These are phyloP conservation scores for Debaryomyces sp. DNA, from an alignment of 1,139 yeast genomes.

Conservation along the genomic window DNA sequence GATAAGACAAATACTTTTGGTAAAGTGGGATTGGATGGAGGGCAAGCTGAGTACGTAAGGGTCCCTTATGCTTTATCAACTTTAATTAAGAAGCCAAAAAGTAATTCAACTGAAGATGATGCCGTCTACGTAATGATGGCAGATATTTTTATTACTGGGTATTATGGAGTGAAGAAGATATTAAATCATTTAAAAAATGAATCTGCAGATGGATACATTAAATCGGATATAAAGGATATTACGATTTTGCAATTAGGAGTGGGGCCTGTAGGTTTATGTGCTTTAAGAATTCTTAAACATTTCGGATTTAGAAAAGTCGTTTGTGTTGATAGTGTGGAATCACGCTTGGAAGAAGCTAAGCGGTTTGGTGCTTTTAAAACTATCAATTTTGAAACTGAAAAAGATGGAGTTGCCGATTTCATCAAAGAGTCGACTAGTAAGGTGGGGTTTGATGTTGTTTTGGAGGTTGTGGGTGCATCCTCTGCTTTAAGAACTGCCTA, in stretches of 20 bases:
- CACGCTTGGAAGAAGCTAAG: constrained; percentile 48
- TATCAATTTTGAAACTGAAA: constrained; percentile 44
- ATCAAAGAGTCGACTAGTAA: constrained; percentile 33
- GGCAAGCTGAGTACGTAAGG: constrained; percentile 61
- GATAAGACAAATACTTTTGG: constrained; percentile 57
- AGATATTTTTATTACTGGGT: constrained; percentile 69
- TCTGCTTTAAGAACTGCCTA: constrained; percentile 54
- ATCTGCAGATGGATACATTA: constrained; percentile 17
- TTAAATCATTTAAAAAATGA: constrained; percentile 39
- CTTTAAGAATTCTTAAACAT: constrained; percentile 47
- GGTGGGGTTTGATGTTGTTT: constrained; percentile 57
- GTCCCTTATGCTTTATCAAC: constrained; percentile 62
- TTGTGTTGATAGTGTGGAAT: constrained; percentile 54
- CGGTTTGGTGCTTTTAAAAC: constrained; percentile 46
- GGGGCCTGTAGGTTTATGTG: constrained; percentile 69
- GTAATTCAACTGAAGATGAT: constrained; percentile 36
- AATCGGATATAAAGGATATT: constrained; percentile 30
- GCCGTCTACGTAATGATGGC: constrained; percentile 61
- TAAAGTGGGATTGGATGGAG: constrained; percentile 55
- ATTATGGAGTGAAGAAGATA: constrained; percentile 56
- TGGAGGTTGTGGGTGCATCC: constrained; percentile 60
- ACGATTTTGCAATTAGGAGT: constrained; percentile 58
- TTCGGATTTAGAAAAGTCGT: constrained; percentile 50
- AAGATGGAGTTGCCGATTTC: constrained; percentile 25
- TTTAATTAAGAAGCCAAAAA: constrained; percentile 42